Base-by-base conservation (phyloP, 2,329 filamentous ascomycete genomes). In the Shiraia sp. region DNA sequence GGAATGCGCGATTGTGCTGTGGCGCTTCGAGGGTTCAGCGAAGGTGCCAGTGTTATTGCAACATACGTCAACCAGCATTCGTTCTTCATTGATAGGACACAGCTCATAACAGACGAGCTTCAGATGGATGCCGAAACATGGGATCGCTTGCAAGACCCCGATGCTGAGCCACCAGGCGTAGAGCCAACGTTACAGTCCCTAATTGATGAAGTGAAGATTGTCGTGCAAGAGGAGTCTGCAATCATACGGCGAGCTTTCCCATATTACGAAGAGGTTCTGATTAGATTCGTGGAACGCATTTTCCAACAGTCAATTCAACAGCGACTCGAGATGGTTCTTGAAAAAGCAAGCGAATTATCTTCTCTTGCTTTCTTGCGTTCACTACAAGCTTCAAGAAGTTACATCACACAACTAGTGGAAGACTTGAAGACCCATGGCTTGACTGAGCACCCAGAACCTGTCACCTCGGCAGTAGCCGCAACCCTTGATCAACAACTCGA, bases 281-380 rank as follows among this genome's bases (percentile, higher is more conserved):
- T 85, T 51, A 92, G 92, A 58, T 99, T 99, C 59, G 79, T 99
- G 36, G 93, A 99, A 70, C 82, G 93, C 53, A 87, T 99, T 9
- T 99, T 99, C 63, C 93, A 99, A 65, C 93, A 99, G 70, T 97
- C 92, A 2, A 91, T 99, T 49, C 95, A 99, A 70, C 92, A 97
- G 68, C 82, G 92, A 10, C 78, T 99, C 8, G 93, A 99, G 66
- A 88, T 95, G 82, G 91, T 99, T 3, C 76, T 99, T 33, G 91
- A 96, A 57, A 97, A 97, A 72, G 93, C 93, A 12, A 87, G 89
- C 52, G 88, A 87, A 4, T 85, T 97, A 12, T 99, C 95, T 0
- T 91, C 90, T 0, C 75, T 99, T 22, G 91, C 93, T 1, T 99
- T 96, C 65, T 73, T 99, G 22, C 83, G 93, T 47, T 93, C 90